Evolutionary conservation across 306 rosid genomes (phyloP), one percentile per base, ranked within the genome.

Genomic region (Amphicarpaea edgeworthii): DNA sequence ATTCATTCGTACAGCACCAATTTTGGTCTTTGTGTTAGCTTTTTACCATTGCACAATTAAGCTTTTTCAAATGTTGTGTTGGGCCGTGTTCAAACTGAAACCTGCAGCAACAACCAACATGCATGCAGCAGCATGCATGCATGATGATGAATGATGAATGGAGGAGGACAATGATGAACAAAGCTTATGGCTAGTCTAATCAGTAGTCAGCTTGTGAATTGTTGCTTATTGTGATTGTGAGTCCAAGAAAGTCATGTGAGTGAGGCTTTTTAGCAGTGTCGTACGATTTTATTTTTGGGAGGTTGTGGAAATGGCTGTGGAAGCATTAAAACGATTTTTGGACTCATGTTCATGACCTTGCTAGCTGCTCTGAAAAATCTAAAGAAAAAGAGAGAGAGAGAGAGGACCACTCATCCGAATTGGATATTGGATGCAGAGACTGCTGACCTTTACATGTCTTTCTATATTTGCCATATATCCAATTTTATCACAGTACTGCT

Each of bases 371-470:
- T 26, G 20, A 12, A 66, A 78, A 78, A 72, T 73, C 57, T 38
- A 45, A 17, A 12, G n/a, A n/a, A n/a, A n/a, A n/a, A n/a, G n/a
- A n/a, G n/a, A n/a, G n/a, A n/a, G n/a, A n/a, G 2, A 40, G 19
- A 83, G 23, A 83, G 92, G 90, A 86, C 89, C 87, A 81, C 89
- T 70, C 77, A 60, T 23, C 64, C 61, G 38, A 84, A 78, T 64
- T 84, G 77, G 82, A 70, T 65, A 65, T 76, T 57, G 63, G 62
- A 49, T 75, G 64, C 85, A 73, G 73, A 70, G 59, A 63, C 77
- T 78, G 72, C 70, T 59, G 75, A 58, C 10, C 62, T 81, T 81
- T 79, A 47, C 79, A 77, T 83, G 90, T 71, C 65, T 77, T 79
- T 62, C 84, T 76, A 80, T 65, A 71, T 80, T 76, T 72, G 37